Conservation (phyloP, 768 basidiomycete genomes). For the Vararia minispora region DNA sequence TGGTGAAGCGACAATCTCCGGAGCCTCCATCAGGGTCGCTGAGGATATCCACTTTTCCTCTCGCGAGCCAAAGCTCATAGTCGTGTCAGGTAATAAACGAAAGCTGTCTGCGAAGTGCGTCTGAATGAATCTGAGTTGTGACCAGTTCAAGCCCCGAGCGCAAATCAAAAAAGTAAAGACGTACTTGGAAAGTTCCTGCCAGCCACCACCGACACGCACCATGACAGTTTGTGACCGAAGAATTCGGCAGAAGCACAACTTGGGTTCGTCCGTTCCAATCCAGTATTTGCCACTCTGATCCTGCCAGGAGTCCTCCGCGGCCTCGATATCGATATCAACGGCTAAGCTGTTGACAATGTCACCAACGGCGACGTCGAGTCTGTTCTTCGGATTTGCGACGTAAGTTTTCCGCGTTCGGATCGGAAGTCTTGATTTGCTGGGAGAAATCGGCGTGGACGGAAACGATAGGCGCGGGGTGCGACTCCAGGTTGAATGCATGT, state of each 20-base stretch:
- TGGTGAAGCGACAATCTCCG: slow-evolving; percentile 28
- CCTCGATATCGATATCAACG: slow-evolving; percentile 73
- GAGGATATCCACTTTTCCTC: slow-evolving; percentile 85
- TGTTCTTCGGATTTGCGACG: slow-evolving; percentile 80
- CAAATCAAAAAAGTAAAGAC: slow-evolving; percentile 17
- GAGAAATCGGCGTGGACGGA: slow-evolving; percentile 31
- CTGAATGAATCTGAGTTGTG: slow-evolving; percentile 67
- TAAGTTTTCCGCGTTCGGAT: slow-evolving; percentile 53
- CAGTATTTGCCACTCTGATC: slow-evolving; percentile 93
- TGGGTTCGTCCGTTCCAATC: slow-evolving; percentile 89
- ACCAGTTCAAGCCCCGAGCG: slow-evolving; percentile 1
- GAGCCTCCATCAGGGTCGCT: slow-evolving; percentile 50
- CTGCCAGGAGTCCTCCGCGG: slow-evolving; percentile 77
- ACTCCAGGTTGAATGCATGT: slow-evolving; percentile 52
- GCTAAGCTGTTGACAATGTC: slow-evolving; percentile 84
- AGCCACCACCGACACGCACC: slow-evolving; percentile 94
- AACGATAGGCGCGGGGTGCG: slow-evolving; percentile 59
- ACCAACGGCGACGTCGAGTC: slow-evolving; percentile 87
- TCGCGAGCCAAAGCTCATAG: slow-evolving; percentile 29
- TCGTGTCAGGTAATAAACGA: slow-evolving; percentile 55
- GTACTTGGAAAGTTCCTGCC: slow-evolving; percentile 85
- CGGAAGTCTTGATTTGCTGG: slow-evolving; percentile 31
- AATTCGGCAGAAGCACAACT: slow-evolving; percentile 86
- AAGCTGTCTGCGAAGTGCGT: slow-evolving; percentile 80
- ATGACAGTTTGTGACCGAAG: slow-evolving; percentile 87